These are phyloP conservation scores for Pseudogymnoascus sp. DNA, from an alignment of 2,329 filamentous ascomycete species.

Conservation along the genomic window DNA sequence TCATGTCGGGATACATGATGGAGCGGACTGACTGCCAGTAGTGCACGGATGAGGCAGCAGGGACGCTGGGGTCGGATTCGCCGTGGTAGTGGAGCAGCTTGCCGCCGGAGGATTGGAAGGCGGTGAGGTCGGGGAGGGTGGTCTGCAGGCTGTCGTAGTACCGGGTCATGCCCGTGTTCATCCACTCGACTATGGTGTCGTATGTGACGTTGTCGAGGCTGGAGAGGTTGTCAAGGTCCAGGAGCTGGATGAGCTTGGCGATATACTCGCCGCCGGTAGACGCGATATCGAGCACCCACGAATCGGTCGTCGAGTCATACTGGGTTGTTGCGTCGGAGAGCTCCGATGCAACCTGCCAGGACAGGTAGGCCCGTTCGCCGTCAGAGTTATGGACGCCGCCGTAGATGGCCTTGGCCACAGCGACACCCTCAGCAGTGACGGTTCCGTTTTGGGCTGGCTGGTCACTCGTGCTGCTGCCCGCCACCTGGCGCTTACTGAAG, in stretches of 20 bases:
- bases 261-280: constrained; percentile 31
- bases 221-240: constrained; percentile 34
- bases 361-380: constrained; percentile 30
- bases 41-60: constrained; percentile 43
- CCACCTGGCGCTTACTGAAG: constrained; percentile 3
- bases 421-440: constrained; percentile 26
- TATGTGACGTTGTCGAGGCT: constrained; percentile 42
- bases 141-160: constrained; percentile 46
- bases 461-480: not conserved
- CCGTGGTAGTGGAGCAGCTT: constrained; percentile 53
- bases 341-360: constrained; percentile 28
- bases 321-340: constrained; percentile 27
- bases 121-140: constrained; percentile 42
- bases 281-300: constrained; percentile 29
- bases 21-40: constrained; percentile 46
- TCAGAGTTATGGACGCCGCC: constrained; percentile 29
- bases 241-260: constrained; percentile 34
- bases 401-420: constrained; percentile 29
- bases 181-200: constrained; percentile 48
- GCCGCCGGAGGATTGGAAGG: constrained; percentile 41
- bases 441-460: constrained; percentile 17
- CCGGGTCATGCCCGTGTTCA: constrained; percentile 38
- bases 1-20: constrained; percentile 38
- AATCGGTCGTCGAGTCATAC: constrained; percentile 27
- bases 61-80: constrained; percentile 45